A percentile compares a stretch with the other conserved stretches of the same genome.
Conservation (phyloP, 2,329 filamentous ascomycete genomes). For the Penicillium sp. region DNA sequence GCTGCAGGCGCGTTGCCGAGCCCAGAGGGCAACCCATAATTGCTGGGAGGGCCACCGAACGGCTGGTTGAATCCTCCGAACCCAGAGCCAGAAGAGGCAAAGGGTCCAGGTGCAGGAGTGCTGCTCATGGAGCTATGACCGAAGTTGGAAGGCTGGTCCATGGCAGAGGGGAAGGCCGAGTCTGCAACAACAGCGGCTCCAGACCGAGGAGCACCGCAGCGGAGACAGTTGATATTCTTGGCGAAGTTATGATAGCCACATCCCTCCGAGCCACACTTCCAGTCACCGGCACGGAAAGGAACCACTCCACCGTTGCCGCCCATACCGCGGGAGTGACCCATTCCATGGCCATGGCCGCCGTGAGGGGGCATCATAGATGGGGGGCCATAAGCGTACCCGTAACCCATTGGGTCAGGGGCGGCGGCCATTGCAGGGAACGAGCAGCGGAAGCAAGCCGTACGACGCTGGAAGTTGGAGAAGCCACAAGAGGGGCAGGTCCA, state of each 20-base stretch:
- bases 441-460: conserved; percentile 98
- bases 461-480: conserved; percentile 98
- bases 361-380: conserved; percentile 82
- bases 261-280: conserved; percentile 97
- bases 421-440: conserved; percentile 94
- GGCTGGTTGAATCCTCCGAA: conserved; percentile 76
- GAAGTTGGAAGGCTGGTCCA: conserved; percentile 84
- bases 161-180: conserved; percentile 85
- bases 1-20: conserved; percentile 77
- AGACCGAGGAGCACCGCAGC: conserved; percentile 92
- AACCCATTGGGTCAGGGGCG: conserved; percentile 75
- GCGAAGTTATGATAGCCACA: conserved; percentile 99
- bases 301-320: conserved; percentile 81
- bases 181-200: conserved; percentile 94
- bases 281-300: conserved; percentile 96
- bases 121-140: conserved; percentile 85
- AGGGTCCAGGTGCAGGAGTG: conserved; percentile 77
- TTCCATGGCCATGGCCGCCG: conserved; percentile 63
- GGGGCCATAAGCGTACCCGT: conserved; percentile 64
- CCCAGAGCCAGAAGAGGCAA: conserved; percentile 69
- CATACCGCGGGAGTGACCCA: conserved; percentile 66
- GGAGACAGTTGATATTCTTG: conserved; percentile 97
- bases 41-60: conserved; percentile 80
- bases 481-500: conserved; percentile 99
- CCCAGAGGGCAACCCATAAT: conserved; percentile 85